These are phyloP conservation scores for Bremia lactucae DNA, from an alignment of 352 stramenopile species.

Conservation along the genomic window DNA sequence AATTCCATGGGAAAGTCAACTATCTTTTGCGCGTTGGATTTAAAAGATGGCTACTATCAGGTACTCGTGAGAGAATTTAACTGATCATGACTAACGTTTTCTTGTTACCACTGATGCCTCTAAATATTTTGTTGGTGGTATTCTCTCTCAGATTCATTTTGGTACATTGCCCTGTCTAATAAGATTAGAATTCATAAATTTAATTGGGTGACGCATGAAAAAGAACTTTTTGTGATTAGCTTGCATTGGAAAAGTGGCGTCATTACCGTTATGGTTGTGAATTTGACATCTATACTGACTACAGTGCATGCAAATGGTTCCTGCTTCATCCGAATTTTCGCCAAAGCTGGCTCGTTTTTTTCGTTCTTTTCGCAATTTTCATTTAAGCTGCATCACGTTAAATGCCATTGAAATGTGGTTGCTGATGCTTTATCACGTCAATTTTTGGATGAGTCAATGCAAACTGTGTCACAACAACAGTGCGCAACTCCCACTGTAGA, in stretches of 20 bases:
- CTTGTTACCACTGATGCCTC: too few relatives aligned
- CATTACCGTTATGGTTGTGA: background rate
- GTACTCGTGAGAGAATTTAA: too few relatives aligned
- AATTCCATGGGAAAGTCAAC: too few relatives aligned
- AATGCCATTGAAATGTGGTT: background rate
- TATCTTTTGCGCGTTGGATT: too few relatives aligned
- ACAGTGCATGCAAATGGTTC: background rate
- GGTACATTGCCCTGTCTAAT: background rate
- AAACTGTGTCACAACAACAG: background rate
- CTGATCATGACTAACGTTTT: background rate
- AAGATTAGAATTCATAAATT: background rate
- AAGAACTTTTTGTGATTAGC: conserved; percentile 1
- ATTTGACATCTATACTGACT: background rate
- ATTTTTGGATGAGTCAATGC: background rate
- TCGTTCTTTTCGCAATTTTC: background rate
- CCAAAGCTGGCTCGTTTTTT: background rate
- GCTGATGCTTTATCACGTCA: background rate
- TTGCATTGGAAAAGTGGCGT: background rate
- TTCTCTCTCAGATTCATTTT: background rate
- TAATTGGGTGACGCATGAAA: conserved; percentile 1
- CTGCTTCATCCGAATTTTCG: background rate
- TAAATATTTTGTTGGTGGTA: background rate
- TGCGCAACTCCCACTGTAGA: too few relatives aligned
- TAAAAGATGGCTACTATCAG: too few relatives aligned
- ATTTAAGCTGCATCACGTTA: background rate